Evolutionary conservation across 1,284 basidiomycete genomes (phyloP), one percentile per base, ranked within the genome.

Genomic region (Cutaneotrichosporon curvatum): DNA sequence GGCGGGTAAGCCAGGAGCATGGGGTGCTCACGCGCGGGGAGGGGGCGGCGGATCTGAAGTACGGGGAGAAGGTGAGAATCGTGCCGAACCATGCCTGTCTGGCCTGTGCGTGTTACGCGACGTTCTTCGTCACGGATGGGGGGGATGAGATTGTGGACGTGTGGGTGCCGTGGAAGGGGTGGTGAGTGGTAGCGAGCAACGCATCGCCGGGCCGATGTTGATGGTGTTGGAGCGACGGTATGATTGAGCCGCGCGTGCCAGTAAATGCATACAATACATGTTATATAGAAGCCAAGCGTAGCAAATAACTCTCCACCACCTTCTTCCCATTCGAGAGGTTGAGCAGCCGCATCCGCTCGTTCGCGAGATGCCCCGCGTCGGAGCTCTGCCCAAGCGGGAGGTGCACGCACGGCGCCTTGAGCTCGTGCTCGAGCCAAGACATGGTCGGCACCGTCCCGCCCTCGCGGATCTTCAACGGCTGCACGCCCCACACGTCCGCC

Each of bases 81-180:
- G 55, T 68, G 1, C 71, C 71, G 3, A 70, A 74, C 47, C 74
- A 75, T 58, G 73, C 74, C 15, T 92, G 88, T 61, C 67, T 90
- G 55, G 86, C 82, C 37, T 73, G 78, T 57, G 85, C 88, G 43
- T 81, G 78, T 12, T 78, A 85, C 62, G 82, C 83, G 2, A 89
- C 84, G 84, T 86, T 83, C 63, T 89, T 87, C 61, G 73, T 90
- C 18, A 80, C 87, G 1, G 86, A 90, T 71, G 75, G 44, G 69
- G 73, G 35, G 58, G 70, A 54, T 70, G 75, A 72, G 40, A 82
- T 91, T 10, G 80, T 83, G 16, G 87, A 91, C 68, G 75, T 91
- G 31, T 91, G 88, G 87, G 81, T 88, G 28, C 81, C 87, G 8
- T 89, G 87, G 85, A 91, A 89, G 71, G 86, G 85, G 0, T 90